These are phyloP conservation scores for Trametes gibbosa DNA, from an alignment of 768 basidiomycete species.

Conservation along the genomic window DNA sequence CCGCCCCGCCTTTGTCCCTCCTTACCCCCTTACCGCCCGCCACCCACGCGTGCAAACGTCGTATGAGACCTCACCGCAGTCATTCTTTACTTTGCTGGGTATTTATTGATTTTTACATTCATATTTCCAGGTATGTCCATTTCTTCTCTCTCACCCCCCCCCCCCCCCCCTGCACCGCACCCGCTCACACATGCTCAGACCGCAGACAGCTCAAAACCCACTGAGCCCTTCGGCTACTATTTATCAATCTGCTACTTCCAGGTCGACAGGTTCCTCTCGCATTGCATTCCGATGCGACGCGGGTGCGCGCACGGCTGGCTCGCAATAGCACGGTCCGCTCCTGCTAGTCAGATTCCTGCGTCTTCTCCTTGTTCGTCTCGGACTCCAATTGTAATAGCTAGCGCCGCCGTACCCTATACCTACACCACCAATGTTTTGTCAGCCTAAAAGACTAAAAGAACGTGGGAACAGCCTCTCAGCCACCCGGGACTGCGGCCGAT, in stretches of 20 bases:
- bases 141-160: not conserved
- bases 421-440: too few relatives aligned
- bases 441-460: too few relatives aligned
- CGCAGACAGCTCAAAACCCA: conserved; percentile 12
- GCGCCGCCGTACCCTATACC: conserved; percentile 6
- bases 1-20: not conserved
- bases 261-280: conserved; percentile 3
- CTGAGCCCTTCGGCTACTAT: conserved; percentile 8
- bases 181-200: not conserved
- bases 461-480: too few relatives aligned
- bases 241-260: conserved; percentile 19
- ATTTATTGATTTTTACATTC: conserved; percentile 15
- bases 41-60: not conserved
- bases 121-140: not conserved
- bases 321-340: conserved; percentile 7
- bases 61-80: conserved; percentile 13
- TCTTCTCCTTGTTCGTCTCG: not conserved
- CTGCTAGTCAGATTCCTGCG: conserved; percentile 19
- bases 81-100: conserved; percentile 19
- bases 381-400: conserved; percentile 4
- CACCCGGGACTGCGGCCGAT: too few relatives aligned
- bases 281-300: conserved; percentile 18
- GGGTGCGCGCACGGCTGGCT: conserved; percentile 21
- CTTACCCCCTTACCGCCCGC: not conserved
- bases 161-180: too few relatives aligned